Conservation (phyloP, 1,139 yeast species). For the Kodamaea fungicola region DNA sequence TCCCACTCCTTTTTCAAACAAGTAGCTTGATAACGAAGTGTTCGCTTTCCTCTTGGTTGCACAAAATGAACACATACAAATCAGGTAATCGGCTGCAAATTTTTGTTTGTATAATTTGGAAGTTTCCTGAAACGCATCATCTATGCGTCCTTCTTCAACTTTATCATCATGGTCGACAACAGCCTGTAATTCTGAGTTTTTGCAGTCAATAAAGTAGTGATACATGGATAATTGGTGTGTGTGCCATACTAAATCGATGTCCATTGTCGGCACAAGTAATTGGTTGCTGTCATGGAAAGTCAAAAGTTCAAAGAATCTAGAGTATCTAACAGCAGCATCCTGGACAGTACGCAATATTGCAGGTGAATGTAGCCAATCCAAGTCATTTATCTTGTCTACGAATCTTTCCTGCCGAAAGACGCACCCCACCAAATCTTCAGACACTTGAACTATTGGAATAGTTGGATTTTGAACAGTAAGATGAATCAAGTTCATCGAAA, state of each 20-base stretch:
- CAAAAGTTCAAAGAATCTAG: constrained; percentile 23
- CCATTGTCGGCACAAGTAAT: constrained; percentile 34
- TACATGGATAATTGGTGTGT: constrained; percentile 32
- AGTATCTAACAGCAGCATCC: constrained; percentile 22
- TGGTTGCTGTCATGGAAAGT: constrained; percentile 6
- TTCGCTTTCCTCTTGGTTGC: constrained; percentile 8
- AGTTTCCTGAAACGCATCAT: constrained; percentile 19
- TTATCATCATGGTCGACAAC: constrained; percentile 30
- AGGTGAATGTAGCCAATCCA: constrained; percentile 29
- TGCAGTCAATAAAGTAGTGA: constrained; percentile 21
- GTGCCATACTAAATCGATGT: constrained; percentile 39
- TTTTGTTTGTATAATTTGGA: constrained; percentile 15
- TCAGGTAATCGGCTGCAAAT: constrained; percentile 21
- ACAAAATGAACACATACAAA: constrained; percentile 29
- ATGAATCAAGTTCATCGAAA: constrained; percentile 18
- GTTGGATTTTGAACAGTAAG: constrained; percentile 14
- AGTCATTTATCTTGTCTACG: constrained; percentile 25
- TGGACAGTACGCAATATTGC: constrained; percentile 17
- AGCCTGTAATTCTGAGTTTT: constrained; percentile 1
- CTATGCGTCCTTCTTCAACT: constrained; percentile 19
- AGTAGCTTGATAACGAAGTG: constrained; percentile 5
- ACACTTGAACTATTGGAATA: constrained; percentile 12
- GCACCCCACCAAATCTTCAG: constrained; percentile 31
- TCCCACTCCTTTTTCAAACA: constrained; percentile 9
- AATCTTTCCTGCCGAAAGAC: constrained; percentile 31